Evolutionary conservation across 2,329 filamentous ascomycete species (phyloP), one percentile per base, ranked within the genome.

Genomic region (Pseudogymnoascus sp.): DNA sequence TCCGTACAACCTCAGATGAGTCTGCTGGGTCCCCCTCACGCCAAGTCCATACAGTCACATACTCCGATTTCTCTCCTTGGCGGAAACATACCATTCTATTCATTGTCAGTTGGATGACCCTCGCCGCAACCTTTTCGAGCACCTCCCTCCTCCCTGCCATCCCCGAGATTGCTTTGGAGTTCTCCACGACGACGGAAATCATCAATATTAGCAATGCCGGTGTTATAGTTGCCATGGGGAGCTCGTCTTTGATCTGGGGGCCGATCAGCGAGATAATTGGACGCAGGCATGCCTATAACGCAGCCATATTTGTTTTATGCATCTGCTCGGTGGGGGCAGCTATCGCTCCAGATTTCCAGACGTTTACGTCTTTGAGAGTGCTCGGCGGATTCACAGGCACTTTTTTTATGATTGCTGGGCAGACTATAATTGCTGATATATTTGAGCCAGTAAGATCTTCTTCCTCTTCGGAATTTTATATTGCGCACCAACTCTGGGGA

Each of bases 81-180:
- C 72, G 72, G 26, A 78, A 78, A 70, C 72, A 65, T 22, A 67
- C 78, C 22, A 76, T 79, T 26, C 69, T 78, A 41, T 77, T 78
- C 65, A 66, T 73, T 10, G 73, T 74, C 26, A 77, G 75, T 64
- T 79, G 75, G 75, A 74, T 76, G 70, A 75, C 76, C 1, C 69
- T 78, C 4, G 70, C 74, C 1, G 71, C 75, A 6, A 76, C 76
- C 40, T 79, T 77, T 65, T 76, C 74, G n/a, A 75, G 73, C 65
- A 78, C 77, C 10, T 75, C 76, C 3, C 66, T 78, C 16, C 68
- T 79, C 11, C 73, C 75, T 19, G 77, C 76, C 1, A 71, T 71
- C 5, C 72, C 72, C 11, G 76, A 78, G 66, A 78, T 79, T 62
- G 73, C 75, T 3, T 59, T 61, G 6, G 74, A 78, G 7, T 75